A percentile compares a stretch with the other conserved stretches of the same genome.
These are phyloP conservation scores for Fragaria vesca DNA, from an alignment of 306 rosid species.

Conservation along the genomic window DNA sequence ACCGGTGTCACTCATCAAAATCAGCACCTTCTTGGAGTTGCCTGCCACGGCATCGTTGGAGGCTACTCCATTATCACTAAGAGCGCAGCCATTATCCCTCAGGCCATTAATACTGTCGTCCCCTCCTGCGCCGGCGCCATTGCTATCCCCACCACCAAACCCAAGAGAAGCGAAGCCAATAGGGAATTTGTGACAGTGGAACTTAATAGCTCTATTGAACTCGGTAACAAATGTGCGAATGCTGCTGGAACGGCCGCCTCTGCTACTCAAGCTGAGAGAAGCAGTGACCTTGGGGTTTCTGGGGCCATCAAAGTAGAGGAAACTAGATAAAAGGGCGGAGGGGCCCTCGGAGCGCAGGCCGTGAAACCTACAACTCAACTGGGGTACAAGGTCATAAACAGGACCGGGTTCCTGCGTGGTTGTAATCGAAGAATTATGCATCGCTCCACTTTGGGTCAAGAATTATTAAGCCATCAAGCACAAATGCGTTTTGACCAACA, in stretches of 20 bases:
- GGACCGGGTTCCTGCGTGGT: constrained; percentile 44
- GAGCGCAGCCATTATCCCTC: constrained; percentile 36
- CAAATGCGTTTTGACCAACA: constrained; percentile 14
- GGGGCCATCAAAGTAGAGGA: constrained; percentile 36
- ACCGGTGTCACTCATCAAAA: constrained; percentile 98
- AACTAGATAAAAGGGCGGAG: constrained; percentile 43
- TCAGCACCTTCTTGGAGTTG: constrained; percentile 66
- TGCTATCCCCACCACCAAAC: constrained; percentile 31
- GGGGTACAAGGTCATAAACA: constrained; percentile 52
- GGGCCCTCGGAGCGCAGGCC: constrained; percentile 39
- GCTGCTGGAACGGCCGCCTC: constrained; percentile 30
- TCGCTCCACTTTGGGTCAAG: constrained; percentile 12
- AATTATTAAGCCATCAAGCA: constrained; percentile 11
- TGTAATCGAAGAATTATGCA: constrained; percentile 49
- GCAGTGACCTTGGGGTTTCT: constrained; percentile 35
- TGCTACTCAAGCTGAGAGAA: constrained; percentile 39
- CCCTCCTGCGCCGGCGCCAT: constrained; percentile 27
- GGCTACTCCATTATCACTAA: constrained; percentile 29
- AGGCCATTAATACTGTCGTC: constrained; percentile 30
- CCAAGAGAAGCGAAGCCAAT: constrained; percentile 76
- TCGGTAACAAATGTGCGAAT: constrained; percentile 46
- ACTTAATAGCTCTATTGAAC: constrained; percentile 59
- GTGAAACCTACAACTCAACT: constrained; percentile 36
- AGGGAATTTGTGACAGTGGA: constrained; percentile 64
- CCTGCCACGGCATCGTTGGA: constrained; percentile 36